Evolutionary conservation across 495 filamentous ascomycete genomes (phyloP), one percentile per base, ranked within the genome.

Genomic region (Penicillium psychrofluorescens): DNA sequence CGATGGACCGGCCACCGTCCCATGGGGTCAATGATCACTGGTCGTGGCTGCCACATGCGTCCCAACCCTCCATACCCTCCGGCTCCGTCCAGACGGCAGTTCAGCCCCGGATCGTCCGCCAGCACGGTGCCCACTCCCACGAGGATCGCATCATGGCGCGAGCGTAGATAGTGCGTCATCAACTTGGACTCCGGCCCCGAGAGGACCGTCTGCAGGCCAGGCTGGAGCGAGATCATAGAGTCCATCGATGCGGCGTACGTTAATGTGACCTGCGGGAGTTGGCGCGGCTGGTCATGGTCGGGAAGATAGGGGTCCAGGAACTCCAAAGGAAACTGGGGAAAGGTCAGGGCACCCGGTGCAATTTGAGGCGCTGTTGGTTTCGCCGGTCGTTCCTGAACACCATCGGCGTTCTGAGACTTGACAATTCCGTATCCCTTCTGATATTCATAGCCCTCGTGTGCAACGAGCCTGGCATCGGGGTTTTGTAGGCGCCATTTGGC

Each of bases 191-290:
- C 71, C 1, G 81, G 78, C 22, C 90, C 88, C 7, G 90, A 95
- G 6, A 95, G 77, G 0, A 75, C 65, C 2, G 90, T 95, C 49
- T 82, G 85, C 46, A 77, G 72, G 11, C 88, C 88, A 0, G 86
- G 85, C 0, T 78, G 69, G 11, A 91, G 73, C 8, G 88, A 78
- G 41, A 97, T 70, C 35, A 78, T 76, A 8, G 83, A 83, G 61
- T 96, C 90, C 58, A 96, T 82, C 6, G 90, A 95, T n/a, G 80
- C 79, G 22, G 91, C 90, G 60, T 86, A 96, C 30, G 90, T 95
- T 31, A 96, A 67, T 1, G 91, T 96, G 38, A 83, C 72, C 43
- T 75, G 71, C 30, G 72, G 72, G 32, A 63, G 56, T 11, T 61
- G 52, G 30, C 62, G 59, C 29, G 50, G 56, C 27, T 60, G 56